Evolutionary conservation across 208 protist species (phyloP), one percentile per base, ranked within the genome.

Genomic region (Leishmania braziliensis): DNA sequence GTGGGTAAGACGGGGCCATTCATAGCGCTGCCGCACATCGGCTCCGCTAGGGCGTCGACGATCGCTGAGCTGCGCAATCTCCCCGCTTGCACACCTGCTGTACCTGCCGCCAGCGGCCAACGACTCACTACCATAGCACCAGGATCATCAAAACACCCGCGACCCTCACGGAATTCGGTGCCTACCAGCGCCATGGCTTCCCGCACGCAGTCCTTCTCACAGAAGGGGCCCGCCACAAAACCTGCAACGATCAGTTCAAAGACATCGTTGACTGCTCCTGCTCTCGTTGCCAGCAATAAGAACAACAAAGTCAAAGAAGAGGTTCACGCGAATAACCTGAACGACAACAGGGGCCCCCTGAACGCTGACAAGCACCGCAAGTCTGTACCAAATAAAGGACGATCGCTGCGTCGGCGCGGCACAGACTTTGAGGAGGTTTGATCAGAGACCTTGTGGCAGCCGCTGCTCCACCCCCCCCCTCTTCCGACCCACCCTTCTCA

Each of bases 381-480:
- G 62, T 14, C 29, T 60, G 12, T 2, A 5, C 73, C 78, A 5
- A 71, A 86, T 29, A 77, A 75, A 29, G 82, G 79, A n/a, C 77
- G 74, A 9, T 26, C n/a, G 65, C 36, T 79, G 54, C 82, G 82
- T 14, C 77, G 82, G 6, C 82, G 82, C 48, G 78, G 72, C 73
- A 79, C 74, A 4, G 78, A 82, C 12, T 82, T 86, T 48, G 66
- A 79, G 0, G 50, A 86, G 46, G 56, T 82, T 14, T 82, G 73
- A 53, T 5, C 0, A 18, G 33, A 29, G 14, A 14, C 43, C 1
- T 39, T 48, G 9, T 29, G 9, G 36, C 23, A 9, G 71, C 6
- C 5, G 4, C 14, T 0, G 12, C 29, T 26, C 29, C 36, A 2
- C 36, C 36, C 36, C 36, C 36, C 36, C 36, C 50, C 16, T 33